Base-by-base conservation (phyloP, 345 rosid genomes). In the Anastatica hierochuntica region DNA sequence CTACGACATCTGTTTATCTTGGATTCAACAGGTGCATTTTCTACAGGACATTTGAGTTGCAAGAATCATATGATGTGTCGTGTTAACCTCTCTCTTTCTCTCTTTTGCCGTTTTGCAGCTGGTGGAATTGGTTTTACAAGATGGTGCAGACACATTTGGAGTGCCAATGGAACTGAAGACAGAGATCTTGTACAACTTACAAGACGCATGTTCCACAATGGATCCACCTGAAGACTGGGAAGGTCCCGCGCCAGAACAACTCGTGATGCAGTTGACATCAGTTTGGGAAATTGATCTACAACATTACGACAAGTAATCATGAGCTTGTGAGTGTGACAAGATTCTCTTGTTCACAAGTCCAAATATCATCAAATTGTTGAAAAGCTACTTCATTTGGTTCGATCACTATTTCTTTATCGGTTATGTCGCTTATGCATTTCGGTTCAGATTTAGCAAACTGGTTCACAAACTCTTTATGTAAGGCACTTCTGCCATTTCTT, bases 221-320 rank as follows among this genome's bases (percentile, higher is more conserved):
- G 97, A 79, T 47, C 82, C 78, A 14, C 83, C 95, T 6, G 96
- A 94, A 44, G 97, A 94, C 36, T 88, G 99, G 99, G 96, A 94
- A 72, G 96, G 99, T 42, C 81, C 67, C 0, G 60, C 71, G 0
- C 95, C 90, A 9, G 85, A 82, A 36, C 95, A 84, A 63, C 92
- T 94, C 36, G 66, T 84, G 71, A 51, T 80, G 69, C 99, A 88
- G 74, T 67, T 94, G 66, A 92, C 95, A 51, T 76, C 95, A 42
- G 83, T 92, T 9, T 94, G 99, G 97, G 85, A 73, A 41, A 88
- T 85, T 45, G 82, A 88, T 64, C 61, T 81, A 55, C 88, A 77
- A 72, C 90, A 79, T 21, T 80, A 75, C 42, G 94, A 77, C 27
- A 76, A 84, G 67, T 83, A 78, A 58, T 10, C 39, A 36, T 50